Evolutionary conservation across 192 early-diverging fungal species (phyloP).

Genomic region (Umbelopsis sp.): DNA sequence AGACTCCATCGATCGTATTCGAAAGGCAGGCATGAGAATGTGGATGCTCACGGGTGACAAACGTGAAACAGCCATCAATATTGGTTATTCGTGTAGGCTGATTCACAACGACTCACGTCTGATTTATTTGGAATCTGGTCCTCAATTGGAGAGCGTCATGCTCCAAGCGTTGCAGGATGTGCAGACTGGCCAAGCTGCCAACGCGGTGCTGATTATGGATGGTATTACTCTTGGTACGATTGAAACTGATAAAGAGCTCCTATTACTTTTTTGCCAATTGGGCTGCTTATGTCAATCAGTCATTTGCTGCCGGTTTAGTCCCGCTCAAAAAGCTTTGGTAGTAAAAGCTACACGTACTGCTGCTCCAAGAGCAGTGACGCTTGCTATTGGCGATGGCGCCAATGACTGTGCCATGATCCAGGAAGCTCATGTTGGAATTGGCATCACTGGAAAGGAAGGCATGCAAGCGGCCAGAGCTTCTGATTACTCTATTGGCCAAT

Average conservation of each 20-base stretch:
- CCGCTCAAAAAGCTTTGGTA: constrained; percentile 87
- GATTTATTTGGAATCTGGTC: constrained; percentile 44
- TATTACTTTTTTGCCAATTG: constrained; percentile 72
- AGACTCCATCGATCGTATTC: constrained; percentile 78
- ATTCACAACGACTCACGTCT: constrained; percentile 53
- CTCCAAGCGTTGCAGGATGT: constrained; percentile 42
- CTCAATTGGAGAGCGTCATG: constrained; percentile 39
- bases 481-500: constrained; percentile 93
- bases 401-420: constrained; percentile 98
- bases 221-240: constrained; percentile 47
- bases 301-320: constrained; percentile 90
- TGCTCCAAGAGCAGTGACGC: constrained; percentile 56
- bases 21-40: constrained; percentile 76
- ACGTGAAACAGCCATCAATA: constrained; percentile 90
- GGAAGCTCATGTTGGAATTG: constrained; percentile 90
- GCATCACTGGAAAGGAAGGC: constrained; percentile 89
- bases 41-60: constrained; percentile 96
- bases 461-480: constrained; percentile 83
- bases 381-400: constrained; percentile 92
- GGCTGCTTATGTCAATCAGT: constrained; percentile 77
- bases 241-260: constrained; percentile 52
- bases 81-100: constrained; percentile 78
- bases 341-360: constrained; percentile 68
- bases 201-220: constrained; percentile 53
- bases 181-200: constrained; percentile 35